phyloP scores from a whole-genome alignment of 305 asterid species.

The Stenogyne calaminthoides region DNA sequence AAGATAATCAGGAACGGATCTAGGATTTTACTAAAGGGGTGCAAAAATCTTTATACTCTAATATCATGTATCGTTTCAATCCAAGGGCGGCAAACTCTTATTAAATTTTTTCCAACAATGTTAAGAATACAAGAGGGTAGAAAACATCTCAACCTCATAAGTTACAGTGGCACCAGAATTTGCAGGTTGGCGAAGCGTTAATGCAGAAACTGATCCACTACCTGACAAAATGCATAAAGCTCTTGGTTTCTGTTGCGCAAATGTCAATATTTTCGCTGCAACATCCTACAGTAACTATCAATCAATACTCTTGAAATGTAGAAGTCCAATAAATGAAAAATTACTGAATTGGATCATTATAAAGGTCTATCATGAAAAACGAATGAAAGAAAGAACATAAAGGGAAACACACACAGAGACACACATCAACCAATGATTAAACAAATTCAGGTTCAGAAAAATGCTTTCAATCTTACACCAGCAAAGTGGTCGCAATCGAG shows the following conservation, averaged over 20 bases:
- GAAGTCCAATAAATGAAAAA: background rate
- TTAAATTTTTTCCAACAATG: background rate
- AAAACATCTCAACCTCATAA: conserved; percentile 61
- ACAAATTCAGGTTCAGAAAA: background rate
- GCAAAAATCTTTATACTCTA: no score
- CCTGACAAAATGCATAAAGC: conserved; percentile 85
- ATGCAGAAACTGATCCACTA: conserved; percentile 69
- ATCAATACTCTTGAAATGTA: background rate
- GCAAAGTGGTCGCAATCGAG: background rate
- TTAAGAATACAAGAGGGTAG: conserved; percentile 3
- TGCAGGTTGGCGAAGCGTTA: conserved; percentile 69
- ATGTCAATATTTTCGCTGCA: conserved; percentile 74
- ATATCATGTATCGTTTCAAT: no score
- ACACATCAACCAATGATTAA: background rate
- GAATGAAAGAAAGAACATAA: background rate
- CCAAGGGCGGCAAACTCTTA: no score
- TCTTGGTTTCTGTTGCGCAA: conserved; percentile 85
- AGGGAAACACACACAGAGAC: background rate
- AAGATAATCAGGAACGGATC: background rate
- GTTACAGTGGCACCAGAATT: conserved; percentile 58
- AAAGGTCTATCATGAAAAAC: background rate
- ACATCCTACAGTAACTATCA: conserved; percentile 55
- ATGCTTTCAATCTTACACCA: background rate
- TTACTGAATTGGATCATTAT: background rate
- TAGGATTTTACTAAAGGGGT: no score